Conservation (phyloP, 352 stramenopile genomes). For the Phytophthora hybrid region DNA sequence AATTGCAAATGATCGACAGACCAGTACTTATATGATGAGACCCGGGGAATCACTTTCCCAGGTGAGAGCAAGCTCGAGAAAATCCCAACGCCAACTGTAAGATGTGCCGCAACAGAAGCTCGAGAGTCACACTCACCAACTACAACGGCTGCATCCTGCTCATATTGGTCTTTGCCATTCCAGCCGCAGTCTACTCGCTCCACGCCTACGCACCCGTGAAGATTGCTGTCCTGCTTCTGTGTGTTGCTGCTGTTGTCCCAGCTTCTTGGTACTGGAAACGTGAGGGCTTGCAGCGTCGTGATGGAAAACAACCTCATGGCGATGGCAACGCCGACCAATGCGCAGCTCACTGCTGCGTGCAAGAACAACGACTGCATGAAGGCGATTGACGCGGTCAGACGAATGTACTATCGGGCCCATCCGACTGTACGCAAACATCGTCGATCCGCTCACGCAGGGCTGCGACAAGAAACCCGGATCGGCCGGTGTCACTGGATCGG, state of each 20-base stretch:
- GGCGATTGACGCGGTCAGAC: slow-evolving; percentile 35
- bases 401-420: slow-evolving; percentile 45
- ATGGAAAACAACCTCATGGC: slow-evolving; percentile 47
- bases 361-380: slow-evolving; percentile 38
- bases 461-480: slow-evolving; percentile 28
- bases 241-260: slow-evolving; percentile 20
- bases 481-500: not conserved
- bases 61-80: slow-evolving; percentile 7
- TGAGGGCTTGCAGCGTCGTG: slow-evolving; percentile 38
- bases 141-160: not conserved
- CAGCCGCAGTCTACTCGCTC: not conserved
- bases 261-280: slow-evolving; percentile 34
- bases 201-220: slow-evolving; percentile 20
- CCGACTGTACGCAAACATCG: slow-evolving; percentile 36
- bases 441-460: slow-evolving; percentile 30
- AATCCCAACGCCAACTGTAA: no score
- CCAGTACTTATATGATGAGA: no score
- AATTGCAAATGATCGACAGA: no score
- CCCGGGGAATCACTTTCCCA: slow-evolving; percentile 12
- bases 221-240: slow-evolving; percentile 17
- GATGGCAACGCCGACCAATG: slow-evolving; percentile 32
- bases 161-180: slow-evolving; percentile 30
- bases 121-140: not conserved
- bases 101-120: not conserved
- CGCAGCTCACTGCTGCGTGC: slow-evolving; percentile 44